A percentile compares a stretch with the other conserved stretches of the same genome.
phyloP scores from a whole-genome alignment of 2,329 filamentous ascomycete genomes.

The Corinectria fuckeliana region DNA sequence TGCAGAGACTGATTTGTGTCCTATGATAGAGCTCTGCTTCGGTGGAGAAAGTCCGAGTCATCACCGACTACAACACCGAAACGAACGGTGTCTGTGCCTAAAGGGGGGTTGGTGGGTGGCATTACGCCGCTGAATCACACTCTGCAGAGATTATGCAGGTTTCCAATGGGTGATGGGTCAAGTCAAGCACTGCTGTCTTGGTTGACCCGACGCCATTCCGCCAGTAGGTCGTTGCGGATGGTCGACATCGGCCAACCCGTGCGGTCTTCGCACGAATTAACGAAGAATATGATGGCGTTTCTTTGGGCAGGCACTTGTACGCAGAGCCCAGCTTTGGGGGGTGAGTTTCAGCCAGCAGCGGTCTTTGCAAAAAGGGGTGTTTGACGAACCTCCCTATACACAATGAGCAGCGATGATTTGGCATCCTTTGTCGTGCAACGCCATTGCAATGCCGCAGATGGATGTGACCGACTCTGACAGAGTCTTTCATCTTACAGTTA shows the following conservation, averaged over 20 bases:
- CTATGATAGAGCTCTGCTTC: conserved; percentile 10
- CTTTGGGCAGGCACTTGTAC: conserved; percentile 46
- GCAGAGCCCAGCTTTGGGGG: conserved; percentile 46
- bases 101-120: not conserved
- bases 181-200: conserved; percentile 6
- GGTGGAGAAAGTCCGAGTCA: conserved; percentile 15
- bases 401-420: conserved; percentile 51
- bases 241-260: conserved; percentile 48
- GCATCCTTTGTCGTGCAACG: conserved; percentile 47
- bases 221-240: conserved; percentile 42
- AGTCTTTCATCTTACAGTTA: conserved; percentile 43
- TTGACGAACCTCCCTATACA: conserved; percentile 42
- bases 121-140: not conserved
- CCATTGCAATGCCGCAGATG: conserved; percentile 57
- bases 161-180: not conserved
- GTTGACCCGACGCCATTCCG: conserved; percentile 39
- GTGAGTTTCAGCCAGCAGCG: not conserved
- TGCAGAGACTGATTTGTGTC: not conserved
- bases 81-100: not conserved
- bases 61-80: conserved; percentile 14
- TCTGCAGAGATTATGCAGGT: not conserved
- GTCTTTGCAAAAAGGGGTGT: not conserved
- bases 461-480: conserved; percentile 33
- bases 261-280: conserved; percentile 44
- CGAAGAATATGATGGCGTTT: conserved; percentile 44